These are phyloP conservation scores for Thielaviopsis populi DNA, from an alignment of 2,329 filamentous ascomycete genomes.

Conservation along the genomic window DNA sequence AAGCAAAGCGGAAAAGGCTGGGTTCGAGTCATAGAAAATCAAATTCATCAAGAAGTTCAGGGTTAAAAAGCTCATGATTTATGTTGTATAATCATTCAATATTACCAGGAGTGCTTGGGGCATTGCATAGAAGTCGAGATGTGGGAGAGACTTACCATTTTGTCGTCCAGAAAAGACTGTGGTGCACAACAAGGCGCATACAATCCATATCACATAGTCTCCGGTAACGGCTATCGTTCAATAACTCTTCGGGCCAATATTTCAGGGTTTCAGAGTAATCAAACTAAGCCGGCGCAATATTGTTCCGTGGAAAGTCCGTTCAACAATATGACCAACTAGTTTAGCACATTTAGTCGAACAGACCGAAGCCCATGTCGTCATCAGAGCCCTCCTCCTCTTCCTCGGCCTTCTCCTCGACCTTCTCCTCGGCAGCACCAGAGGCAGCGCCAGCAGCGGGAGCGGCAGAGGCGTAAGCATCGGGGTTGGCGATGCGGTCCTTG, in stretches of 20 bases:
- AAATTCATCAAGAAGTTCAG: slow-evolving; percentile 45
- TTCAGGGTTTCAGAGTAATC: slow-evolving; percentile 3
- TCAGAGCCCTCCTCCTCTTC: slow-evolving; percentile 50
- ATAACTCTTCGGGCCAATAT: background rate
- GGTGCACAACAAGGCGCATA: slow-evolving; percentile 9
- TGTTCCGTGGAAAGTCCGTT: slow-evolving; percentile 55
- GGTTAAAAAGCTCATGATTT: slow-evolving; percentile 54
- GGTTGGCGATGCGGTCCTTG: slow-evolving; percentile 99
- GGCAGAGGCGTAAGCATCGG: slow-evolving; percentile 80
- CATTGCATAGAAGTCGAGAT: slow-evolving; percentile 16
- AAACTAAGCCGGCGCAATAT: background rate
- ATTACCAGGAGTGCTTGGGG: slow-evolving; percentile 19
- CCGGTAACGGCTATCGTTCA: background rate
- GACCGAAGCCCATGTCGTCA: slow-evolving; percentile 40
- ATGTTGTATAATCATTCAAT: slow-evolving; percentile 41
- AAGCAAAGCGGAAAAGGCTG: background rate
- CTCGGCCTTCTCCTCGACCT: slow-evolving; percentile 49
- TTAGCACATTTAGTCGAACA: slow-evolving; percentile 46
- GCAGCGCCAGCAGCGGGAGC: slow-evolving; percentile 53
- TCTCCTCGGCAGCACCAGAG: slow-evolving; percentile 34
- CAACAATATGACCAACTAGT: slow-evolving; percentile 46
- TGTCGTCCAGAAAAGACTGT: slow-evolving; percentile 12
- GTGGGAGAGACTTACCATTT: slow-evolving; percentile 30
- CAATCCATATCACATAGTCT: slow-evolving; percentile 10
- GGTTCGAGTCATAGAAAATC: slow-evolving; percentile 40